Evolutionary conservation across 1,284 basidiomycete species (phyloP).

Genomic region (Cerioporus squamosus): DNA sequence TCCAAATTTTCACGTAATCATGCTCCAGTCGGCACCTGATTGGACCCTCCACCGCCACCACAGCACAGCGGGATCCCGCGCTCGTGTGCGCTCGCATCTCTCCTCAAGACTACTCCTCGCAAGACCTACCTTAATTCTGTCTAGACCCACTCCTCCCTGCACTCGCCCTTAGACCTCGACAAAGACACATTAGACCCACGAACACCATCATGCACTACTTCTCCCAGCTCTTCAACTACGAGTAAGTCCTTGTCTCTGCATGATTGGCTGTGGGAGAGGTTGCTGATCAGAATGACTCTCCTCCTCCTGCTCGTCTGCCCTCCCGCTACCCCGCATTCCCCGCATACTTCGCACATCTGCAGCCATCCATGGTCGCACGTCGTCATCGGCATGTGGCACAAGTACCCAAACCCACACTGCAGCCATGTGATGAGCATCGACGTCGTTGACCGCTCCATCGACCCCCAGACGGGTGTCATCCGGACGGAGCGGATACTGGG

Average conservation of each 20-base stretch:
- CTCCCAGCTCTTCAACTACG: constrained; percentile 73
- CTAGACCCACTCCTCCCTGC: constrained; percentile 8
- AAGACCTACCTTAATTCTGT: constrained; percentile 18
- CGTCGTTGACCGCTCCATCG: constrained; percentile 82
- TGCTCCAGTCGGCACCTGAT: constrained; percentile 21
- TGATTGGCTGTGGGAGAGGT: neutral
- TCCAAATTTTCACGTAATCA: constrained; percentile 20
- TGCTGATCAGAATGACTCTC: constrained; percentile 16
- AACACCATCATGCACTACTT: constrained; percentile 68
- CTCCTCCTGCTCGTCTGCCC: neutral
- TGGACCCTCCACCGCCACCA: constrained; percentile 14
- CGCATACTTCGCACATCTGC: constrained; percentile 7
- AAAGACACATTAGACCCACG: neutral
- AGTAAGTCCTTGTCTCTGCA: constrained; percentile 46
- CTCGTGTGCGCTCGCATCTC: constrained; percentile 22
- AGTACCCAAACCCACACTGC: constrained; percentile 95
- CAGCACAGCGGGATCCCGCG: constrained; percentile 6
- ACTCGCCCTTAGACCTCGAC: constrained; percentile 1
- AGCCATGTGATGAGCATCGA: constrained; percentile 93
- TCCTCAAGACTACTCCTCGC: constrained; percentile 2
- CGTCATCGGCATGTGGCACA: constrained; percentile 89
- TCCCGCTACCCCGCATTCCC: neutral
- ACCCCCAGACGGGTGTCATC: constrained; percentile 84
- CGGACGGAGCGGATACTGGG: constrained; percentile 86
- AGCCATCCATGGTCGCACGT: constrained; percentile 90